Evolutionary conservation across 495 filamentous ascomycete genomes (phyloP).

Genomic region (Penicillium desertorum): DNA sequence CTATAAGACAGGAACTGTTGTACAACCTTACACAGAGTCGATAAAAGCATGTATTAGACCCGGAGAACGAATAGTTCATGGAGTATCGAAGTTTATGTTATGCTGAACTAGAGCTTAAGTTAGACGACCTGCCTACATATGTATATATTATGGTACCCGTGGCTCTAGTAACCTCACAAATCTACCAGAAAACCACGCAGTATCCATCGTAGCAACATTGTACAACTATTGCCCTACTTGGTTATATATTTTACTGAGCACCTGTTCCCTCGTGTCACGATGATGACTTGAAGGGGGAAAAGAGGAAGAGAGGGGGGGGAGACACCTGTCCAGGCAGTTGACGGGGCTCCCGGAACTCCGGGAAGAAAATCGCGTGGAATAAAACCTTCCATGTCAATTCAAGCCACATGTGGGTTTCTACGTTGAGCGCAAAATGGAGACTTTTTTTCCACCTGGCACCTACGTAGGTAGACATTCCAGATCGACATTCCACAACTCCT

Average conservation of each 20-base stretch:
- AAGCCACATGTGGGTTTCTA: background rate
- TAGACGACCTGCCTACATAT: background rate
- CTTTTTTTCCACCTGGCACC: background rate
- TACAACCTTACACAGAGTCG: background rate
- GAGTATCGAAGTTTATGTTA: background rate
- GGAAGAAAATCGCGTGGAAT: background rate
- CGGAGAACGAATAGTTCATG: background rate
- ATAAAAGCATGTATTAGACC: background rate
- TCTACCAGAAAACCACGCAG: background rate
- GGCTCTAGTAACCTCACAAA: background rate
- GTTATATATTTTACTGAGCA: background rate
- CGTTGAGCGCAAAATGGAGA: background rate
- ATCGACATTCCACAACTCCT: conserved; percentile 4
- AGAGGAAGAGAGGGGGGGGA: background rate
- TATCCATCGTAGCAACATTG: background rate
- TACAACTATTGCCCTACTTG: background rate
- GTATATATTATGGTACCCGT: background rate
- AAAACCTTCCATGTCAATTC: background rate
- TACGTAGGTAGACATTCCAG: conserved; percentile 2
- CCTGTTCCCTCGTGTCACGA: background rate
- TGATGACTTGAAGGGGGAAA: background rate
- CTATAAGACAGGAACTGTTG: background rate
- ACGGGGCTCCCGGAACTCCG: background rate
- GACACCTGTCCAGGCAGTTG: background rate
- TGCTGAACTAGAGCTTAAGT: background rate